Percentiles rank a stretch among this genome's conserved stretches.
Conservation (phyloP, 108 stramenopile genomes). For the Craspedostauros australis region DNA sequence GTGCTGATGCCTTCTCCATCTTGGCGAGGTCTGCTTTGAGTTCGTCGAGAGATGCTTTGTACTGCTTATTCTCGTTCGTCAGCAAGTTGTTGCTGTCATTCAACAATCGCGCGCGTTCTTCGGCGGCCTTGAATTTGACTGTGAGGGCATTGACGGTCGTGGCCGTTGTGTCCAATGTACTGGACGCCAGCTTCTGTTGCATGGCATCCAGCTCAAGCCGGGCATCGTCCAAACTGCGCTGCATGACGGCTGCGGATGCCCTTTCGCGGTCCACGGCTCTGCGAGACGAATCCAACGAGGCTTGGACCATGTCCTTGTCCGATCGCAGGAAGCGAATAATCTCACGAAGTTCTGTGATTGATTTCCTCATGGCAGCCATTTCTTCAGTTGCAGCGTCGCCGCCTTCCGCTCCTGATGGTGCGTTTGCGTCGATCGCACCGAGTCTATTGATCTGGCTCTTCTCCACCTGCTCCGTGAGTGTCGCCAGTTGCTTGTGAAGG, state of each 20-base stretch:
- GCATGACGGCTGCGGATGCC: constrained; percentile 55
- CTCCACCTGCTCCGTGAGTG: constrained; percentile 49
- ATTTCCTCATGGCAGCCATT: constrained; percentile 26
- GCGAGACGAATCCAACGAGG: constrained; percentile 65
- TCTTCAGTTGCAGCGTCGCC: constrained; percentile 14
- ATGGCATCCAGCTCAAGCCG: constrained; percentile 62
- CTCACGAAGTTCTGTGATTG: constrained; percentile 67
- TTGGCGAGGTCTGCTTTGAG: constrained; percentile 31
- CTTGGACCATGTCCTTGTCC: constrained; percentile 70
- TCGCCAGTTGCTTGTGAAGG: constrained; percentile 73
- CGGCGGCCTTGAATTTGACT: constrained; percentile 42
- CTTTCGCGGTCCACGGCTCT: constrained; percentile 72
- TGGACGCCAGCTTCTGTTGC: constrained; percentile 20
- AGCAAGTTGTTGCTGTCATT: constrained; percentile 76
- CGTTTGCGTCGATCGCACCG: constrained; percentile 15
- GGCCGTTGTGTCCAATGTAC: constrained; percentile 7
- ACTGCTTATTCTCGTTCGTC: constrained; percentile 52
- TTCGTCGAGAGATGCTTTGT: constrained; percentile 26
- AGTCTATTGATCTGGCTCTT: constrained; percentile 43
- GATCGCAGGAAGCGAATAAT: constrained; percentile 72
- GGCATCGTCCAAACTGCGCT: constrained; percentile 72
- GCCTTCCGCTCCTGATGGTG: neutral
- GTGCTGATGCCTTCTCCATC: constrained; percentile 34
- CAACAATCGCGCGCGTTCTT: constrained; percentile 63
- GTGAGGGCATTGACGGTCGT: constrained; percentile 7